Base-by-base conservation (phyloP, 1,284 basidiomycete species). In the Dichomitus squalens region DNA sequence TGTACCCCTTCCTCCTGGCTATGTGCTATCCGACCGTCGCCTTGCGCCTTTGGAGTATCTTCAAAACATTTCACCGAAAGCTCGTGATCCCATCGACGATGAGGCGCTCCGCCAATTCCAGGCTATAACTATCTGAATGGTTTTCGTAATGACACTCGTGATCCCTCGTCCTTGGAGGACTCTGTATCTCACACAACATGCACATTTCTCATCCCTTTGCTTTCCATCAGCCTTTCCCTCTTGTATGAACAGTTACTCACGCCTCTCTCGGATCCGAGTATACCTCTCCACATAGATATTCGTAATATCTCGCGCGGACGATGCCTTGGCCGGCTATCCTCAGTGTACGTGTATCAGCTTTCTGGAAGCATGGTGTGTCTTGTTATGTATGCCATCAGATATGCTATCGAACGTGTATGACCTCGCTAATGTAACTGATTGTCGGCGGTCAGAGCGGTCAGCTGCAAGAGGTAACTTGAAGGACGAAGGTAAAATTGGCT, bases 31-130 rank as follows among this genome's bases (percentile, higher is more conserved):
- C 7, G 58, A 58, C 27, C 53, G 60, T 18, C 54, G 56, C 12
- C 66, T 73, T 20, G 72, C 72, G 0, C 71, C 72, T 8, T 58
- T 73, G 23, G 69, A 70, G 41, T 73, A 70, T 55, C 66, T 73
- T 11, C 64, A 72, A 49, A 72, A 67, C 40, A 63, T 71, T 29
- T 58, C 69, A 0, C 72, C 69, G 2, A 48, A 46, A 4, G 57
- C 59, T 20, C 72, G 72, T n/a, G 64, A 72, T 55, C 68, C 70
- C 2, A 48, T 67, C 25, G 72, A 73, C 58, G 72, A 72, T 44
- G 59, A 66, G 47, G 65, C 64, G 25, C 64, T 73, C 2, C 59
- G 62, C 11, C 62, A 63, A 49, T 60, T 63, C 53, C 56, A 57
- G 7, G 44, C 44, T 11, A 44, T 44, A 25, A 29, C 43, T 44